Conservation (phyloP, 2,329 filamentous ascomycete species). For the Hirsutella thompsonii region DNA sequence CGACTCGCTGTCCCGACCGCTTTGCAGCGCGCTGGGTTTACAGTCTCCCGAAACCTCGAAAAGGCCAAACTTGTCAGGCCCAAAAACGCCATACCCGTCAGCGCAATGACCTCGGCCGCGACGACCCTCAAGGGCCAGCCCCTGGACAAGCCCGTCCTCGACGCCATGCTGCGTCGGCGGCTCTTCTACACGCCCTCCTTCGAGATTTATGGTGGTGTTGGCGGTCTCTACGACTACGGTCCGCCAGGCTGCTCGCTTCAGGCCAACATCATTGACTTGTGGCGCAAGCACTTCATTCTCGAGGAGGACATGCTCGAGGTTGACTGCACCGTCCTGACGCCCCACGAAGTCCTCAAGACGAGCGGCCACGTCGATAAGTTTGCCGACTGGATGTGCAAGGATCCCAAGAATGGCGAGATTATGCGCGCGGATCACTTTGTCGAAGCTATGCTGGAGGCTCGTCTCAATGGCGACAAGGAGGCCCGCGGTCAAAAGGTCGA, state of each 20-base stretch:
- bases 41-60: conserved; percentile 15
- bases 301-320: conserved; percentile 94
- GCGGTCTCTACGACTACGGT: conserved; percentile 86
- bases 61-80: conserved; percentile 15
- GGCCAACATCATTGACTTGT: conserved; percentile 75
- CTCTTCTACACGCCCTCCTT: conserved; percentile 93
- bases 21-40: conserved; percentile 14
- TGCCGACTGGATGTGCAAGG: conserved; percentile 98
- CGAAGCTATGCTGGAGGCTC: conserved; percentile 78
- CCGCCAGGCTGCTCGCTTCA: conserved; percentile 78
- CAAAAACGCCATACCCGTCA: background rate
- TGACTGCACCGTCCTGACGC: conserved; percentile 88
- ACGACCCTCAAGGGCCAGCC: conserved; percentile 83
- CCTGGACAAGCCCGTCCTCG: conserved; percentile 70
- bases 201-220: conserved; percentile 86
- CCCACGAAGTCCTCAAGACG: conserved; percentile 87
- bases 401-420: conserved; percentile 94
- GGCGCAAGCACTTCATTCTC: conserved; percentile 86
- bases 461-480: conserved; percentile 83
- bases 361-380: conserved; percentile 97
- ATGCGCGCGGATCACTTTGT: conserved; percentile 93
- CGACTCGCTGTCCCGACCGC: conserved; percentile 8
- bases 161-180: conserved; percentile 75
- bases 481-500: conserved; percentile 74
- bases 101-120: conserved; percentile 34